Conservation (phyloP, 2,329 filamentous ascomycete species). For the Talaromyces sp. region DNA sequence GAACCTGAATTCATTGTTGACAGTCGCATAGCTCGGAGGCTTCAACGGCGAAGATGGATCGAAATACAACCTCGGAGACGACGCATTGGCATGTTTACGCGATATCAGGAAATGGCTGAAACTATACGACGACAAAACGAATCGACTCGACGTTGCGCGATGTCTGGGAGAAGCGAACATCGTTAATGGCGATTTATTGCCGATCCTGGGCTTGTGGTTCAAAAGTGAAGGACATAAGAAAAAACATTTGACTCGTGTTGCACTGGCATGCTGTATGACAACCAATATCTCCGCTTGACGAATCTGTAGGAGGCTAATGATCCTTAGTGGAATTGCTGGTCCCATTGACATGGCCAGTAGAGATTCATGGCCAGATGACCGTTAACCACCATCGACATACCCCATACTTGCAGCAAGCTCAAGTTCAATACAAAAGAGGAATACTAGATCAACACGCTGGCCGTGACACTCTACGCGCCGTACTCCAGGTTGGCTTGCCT, state of each 20-base stretch:
- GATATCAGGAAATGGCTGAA: conserved; percentile 95
- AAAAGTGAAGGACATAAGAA: conserved; percentile 66
- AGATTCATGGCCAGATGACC: conserved; percentile 77
- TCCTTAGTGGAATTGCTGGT: conserved; percentile 75
- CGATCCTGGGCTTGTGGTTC: conserved; percentile 80
- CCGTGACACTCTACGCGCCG: conserved; percentile 72
- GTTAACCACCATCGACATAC: conserved; percentile 90
- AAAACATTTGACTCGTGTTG: conserved; percentile 72
- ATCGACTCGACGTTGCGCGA: conserved; percentile 90
- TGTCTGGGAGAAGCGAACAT: conserved; percentile 89
- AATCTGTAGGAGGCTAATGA: conserved; percentile 13
- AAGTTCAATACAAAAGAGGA: conserved; percentile 83
- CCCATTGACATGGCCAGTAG: conserved; percentile 89
- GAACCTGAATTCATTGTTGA: conserved; percentile 6
- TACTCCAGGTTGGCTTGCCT: conserved; percentile 76
- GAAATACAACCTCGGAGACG: conserved; percentile 84
- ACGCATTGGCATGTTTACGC: conserved; percentile 84
- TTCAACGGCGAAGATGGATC: conserved; percentile 74
- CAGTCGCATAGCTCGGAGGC: conserved; percentile 69
- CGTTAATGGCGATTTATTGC: conserved; percentile 83
- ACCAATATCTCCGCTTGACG: not conserved
- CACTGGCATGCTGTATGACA: conserved; percentile 67
- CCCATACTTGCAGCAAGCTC: conserved; percentile 81
- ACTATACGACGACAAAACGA: conserved; percentile 87
- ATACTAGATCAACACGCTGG: conserved; percentile 75